phyloP scores from a whole-genome alignment of 495 filamentous ascomycete species.

The Podospora tetraspora region DNA sequence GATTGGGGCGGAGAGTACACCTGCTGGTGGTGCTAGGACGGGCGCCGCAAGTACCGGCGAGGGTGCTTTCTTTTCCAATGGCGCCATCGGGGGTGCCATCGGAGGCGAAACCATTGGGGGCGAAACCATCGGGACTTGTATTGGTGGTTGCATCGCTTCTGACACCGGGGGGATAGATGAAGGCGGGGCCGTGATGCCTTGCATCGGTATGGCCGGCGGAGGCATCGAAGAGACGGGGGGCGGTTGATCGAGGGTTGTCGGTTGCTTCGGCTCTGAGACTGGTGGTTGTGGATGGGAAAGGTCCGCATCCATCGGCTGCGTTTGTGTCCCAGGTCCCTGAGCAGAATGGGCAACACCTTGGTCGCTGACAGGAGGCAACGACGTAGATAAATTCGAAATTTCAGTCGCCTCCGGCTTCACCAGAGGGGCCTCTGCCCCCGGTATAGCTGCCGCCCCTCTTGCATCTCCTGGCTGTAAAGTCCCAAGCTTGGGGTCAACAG shows the following conservation, averaged over 20 bases:
- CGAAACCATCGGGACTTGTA: constrained; percentile 16
- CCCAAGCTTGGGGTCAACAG: constrained; percentile 15
- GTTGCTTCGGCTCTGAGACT: neutral
- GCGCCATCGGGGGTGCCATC: constrained; percentile 18
- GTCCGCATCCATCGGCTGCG: neutral
- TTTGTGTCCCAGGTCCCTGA: neutral
- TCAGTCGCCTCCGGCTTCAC: neutral
- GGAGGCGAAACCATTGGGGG: constrained; percentile 27
- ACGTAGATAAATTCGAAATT: neutral
- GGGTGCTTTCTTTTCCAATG: constrained; percentile 29
- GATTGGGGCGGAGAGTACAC: constrained; percentile 14
- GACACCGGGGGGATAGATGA: neutral
- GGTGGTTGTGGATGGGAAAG: neutral
- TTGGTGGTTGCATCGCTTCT: neutral
- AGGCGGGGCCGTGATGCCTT: neutral
- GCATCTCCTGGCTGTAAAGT: neutral
- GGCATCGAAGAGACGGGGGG: neutral
- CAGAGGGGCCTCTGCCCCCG: neutral
- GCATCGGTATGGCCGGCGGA: neutral
- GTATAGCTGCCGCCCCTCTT: neutral
- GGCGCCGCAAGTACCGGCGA: constrained; percentile 42
- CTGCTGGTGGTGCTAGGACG: constrained; percentile 30
- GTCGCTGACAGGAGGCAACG: neutral
- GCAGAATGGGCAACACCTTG: neutral
- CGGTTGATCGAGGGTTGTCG: neutral